Evolutionary conservation across 176 grass and related monocot species (phyloP).

Genomic region (Ampelocalamus luodianensis): DNA sequence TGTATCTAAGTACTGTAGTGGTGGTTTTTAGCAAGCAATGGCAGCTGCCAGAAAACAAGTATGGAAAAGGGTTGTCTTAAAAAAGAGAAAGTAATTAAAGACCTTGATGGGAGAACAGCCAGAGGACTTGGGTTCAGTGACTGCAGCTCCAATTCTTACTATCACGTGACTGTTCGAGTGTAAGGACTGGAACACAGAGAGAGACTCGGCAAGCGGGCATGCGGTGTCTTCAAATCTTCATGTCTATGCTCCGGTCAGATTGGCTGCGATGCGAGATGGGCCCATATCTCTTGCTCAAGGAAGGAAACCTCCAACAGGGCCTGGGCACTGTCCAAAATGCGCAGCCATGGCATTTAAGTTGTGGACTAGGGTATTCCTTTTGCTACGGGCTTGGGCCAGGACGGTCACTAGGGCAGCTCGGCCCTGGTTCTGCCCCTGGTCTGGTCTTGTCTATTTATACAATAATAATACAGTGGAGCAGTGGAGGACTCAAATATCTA

Average conservation of each 20-base stretch:
- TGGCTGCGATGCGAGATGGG: neutral
- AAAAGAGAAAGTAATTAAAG: neutral
- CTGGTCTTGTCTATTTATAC: neutral
- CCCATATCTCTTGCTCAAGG: neutral
- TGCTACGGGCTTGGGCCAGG: neutral
- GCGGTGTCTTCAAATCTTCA: neutral
- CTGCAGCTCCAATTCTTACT: neutral
- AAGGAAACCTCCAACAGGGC: neutral
- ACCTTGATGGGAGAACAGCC: neutral
- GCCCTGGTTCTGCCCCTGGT: neutral
- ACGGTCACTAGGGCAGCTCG: neutral
- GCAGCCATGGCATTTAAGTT: neutral
- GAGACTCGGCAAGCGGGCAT: neutral
- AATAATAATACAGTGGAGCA: constrained; percentile 1
- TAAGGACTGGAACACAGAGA: neutral
- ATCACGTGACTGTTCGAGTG: neutral
- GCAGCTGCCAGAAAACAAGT: neutral
- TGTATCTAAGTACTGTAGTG: neutral
- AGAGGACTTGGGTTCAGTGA: neutral
- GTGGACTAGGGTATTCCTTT: neutral
- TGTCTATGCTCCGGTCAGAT: neutral
- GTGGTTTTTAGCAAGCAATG: neutral
- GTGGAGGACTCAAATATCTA: constrained; percentile 7
- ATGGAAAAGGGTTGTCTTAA: neutral
- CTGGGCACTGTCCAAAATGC: neutral